Evolutionary conservation across 2,329 filamentous ascomycete genomes (phyloP).

Genomic region (Trichoderma sp.): DNA sequence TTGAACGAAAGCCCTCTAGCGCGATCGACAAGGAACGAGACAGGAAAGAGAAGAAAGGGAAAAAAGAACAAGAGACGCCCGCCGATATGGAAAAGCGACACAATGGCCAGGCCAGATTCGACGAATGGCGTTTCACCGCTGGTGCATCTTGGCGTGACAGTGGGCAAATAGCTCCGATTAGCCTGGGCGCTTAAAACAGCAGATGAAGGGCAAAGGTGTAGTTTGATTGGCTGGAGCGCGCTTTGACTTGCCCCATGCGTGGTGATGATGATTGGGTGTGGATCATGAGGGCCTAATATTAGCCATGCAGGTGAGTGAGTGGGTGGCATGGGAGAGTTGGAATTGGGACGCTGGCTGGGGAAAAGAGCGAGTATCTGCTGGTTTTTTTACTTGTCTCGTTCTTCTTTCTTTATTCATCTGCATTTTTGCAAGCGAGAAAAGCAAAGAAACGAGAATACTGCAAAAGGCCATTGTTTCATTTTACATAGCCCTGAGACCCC

Average conservation of each 20-base stretch:
- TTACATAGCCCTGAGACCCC: not conserved
- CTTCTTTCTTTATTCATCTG: not conserved
- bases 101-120: not conserved
- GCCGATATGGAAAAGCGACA: not conserved
- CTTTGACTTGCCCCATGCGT: not conserved
- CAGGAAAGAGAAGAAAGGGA: no score
- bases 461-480: not conserved
- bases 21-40: not conserved
- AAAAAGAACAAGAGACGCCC: not conserved
- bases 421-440: not conserved
- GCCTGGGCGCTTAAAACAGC: conserved; percentile 18
- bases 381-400: not conserved
- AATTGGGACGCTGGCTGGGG: not conserved
- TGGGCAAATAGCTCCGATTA: not conserved
- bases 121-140: conserved; percentile 18
- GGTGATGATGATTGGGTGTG: not conserved
- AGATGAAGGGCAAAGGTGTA: conserved; percentile 12
- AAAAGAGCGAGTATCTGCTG: not conserved
- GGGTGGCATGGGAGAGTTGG: not conserved
- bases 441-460: not conserved
- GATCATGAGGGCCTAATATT: not conserved
- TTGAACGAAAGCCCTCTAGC: conserved; percentile 5
- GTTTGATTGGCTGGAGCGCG: conserved; percentile 5
- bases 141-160: conserved; percentile 10
- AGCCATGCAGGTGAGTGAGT: not conserved